These are phyloP conservation scores for Leccinum fallax DNA, from an alignment of 1,284 basidiomycete genomes.

Conservation along the genomic window DNA sequence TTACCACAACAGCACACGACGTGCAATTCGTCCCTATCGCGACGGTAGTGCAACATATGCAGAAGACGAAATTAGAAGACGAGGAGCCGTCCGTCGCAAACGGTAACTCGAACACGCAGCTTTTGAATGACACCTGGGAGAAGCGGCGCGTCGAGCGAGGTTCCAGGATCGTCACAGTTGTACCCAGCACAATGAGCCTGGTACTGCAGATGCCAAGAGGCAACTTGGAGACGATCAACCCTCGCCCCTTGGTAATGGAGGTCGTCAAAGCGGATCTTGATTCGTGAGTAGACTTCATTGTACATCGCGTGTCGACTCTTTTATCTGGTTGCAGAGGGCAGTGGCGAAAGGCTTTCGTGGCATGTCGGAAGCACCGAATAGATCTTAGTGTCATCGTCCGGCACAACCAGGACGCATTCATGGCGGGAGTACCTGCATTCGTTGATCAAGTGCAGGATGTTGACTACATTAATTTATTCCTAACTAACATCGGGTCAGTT, in stretches of 20 bases:
- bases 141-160: conserved; percentile 84
- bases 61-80: not conserved
- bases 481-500: conserved; percentile 81
- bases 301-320: conserved; percentile 1
- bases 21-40: conserved; percentile 68
- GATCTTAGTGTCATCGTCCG: conserved; percentile 90
- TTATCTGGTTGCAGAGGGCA: conserved; percentile 46
- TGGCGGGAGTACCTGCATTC: conserved; percentile 64
- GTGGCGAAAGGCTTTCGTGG: conserved; percentile 86
- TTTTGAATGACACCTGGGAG: conserved; percentile 57
- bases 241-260: conserved; percentile 88
- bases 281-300: conserved; percentile 50
- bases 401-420: conserved; percentile 72
- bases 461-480: conserved; percentile 92
- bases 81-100: conserved; percentile 29
- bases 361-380: conserved; percentile 92
- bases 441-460: conserved; percentile 87
- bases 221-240: conserved; percentile 95
- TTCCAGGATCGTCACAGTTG: conserved; percentile 81
- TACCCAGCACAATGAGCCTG: conserved; percentile 85
- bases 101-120: conserved; percentile 29
- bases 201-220: conserved; percentile 98
- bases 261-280: conserved; percentile 77
- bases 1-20: conserved; percentile 85
- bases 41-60: conserved; percentile 30